Conservation (phyloP, 441 rosid species). For the Lepidium campestre region DNA sequence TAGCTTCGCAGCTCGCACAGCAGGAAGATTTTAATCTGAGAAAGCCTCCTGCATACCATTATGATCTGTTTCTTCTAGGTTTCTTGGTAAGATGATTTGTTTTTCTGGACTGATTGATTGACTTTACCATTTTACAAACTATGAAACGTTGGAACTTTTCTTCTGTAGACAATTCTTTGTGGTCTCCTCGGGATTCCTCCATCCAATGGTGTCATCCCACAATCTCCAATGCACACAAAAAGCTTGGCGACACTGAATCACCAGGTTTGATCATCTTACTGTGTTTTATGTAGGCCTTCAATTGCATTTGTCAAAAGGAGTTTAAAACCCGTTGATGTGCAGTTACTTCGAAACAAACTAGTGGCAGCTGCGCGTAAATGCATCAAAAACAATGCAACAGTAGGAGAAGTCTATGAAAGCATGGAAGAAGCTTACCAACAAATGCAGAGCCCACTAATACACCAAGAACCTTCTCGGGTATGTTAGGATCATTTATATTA, state of each 20-base stretch:
- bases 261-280: conserved; percentile 34
- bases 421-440: conserved; percentile 66
- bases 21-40: conserved; percentile 65
- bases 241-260: conserved; percentile 61
- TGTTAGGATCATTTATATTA: not conserved
- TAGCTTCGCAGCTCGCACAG: conserved; percentile 72
- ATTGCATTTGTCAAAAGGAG: not conserved
- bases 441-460: conserved; percentile 53
- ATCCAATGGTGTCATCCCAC: conserved; percentile 68
- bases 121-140: not conserved
- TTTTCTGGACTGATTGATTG: not conserved
- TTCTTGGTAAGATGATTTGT: conserved; percentile 41
- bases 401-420: conserved; percentile 52
- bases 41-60: conserved; percentile 60
- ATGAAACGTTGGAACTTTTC: not conserved
- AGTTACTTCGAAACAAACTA: conserved; percentile 53
- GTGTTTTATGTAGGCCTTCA: not conserved
- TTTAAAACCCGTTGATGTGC: conserved; percentile 8
- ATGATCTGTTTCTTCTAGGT: conserved; percentile 65
- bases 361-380: conserved; percentile 50
- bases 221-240: conserved; percentile 72
- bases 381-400: conserved; percentile 40
- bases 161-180: conserved; percentile 46
- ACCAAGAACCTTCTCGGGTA: conserved; percentile 57
- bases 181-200: conserved; percentile 71